These are phyloP conservation scores for Daldinia decipiens DNA, from an alignment of 495 filamentous ascomycete species.

Conservation along the genomic window DNA sequence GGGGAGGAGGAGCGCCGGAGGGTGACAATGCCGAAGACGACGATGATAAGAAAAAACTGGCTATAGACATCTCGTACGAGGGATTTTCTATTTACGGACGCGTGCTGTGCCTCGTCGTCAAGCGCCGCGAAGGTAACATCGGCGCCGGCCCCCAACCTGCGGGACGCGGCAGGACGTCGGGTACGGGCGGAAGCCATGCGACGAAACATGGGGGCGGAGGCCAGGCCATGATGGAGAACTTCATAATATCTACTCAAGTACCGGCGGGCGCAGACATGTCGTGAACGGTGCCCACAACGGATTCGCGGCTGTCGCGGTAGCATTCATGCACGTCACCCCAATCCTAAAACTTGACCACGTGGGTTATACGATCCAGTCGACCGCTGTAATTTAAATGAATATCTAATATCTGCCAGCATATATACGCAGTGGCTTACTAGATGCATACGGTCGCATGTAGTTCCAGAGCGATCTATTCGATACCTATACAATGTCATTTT, in stretches of 20 bases:
- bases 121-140: conserved; percentile 58
- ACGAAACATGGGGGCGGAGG: conserved; percentile 56
- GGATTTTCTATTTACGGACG: conserved; percentile 95
- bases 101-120: conserved; percentile 89
- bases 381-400: neutral
- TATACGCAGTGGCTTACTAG: conserved; percentile 37
- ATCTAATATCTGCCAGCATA: conserved; percentile 14
- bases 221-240: conserved; percentile 91
- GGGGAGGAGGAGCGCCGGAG: conserved; percentile 44
- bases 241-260: conserved; percentile 80
- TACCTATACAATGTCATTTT: conserved; percentile 15
- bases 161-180: conserved; percentile 42
- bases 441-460: conserved; percentile 22
- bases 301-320: conserved; percentile 31
- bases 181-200: conserved; percentile 44
- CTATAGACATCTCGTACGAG: conserved; percentile 86
- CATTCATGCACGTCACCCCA: conserved; percentile 43
- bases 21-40: conserved; percentile 48
- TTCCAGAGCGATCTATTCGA: conserved; percentile 36
- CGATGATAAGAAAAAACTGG: conserved; percentile 91
- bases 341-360: conserved; percentile 37
- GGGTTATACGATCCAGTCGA: conserved; percentile 36
- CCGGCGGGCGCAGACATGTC: conserved; percentile 53
- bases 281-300: conserved; percentile 31
- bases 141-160: conserved; percentile 37